Evolutionary conservation across 2,329 filamentous ascomycete genomes (phyloP), one percentile per base, ranked within the genome.

Genomic region (Fonsecaea pedrosoi): DNA sequence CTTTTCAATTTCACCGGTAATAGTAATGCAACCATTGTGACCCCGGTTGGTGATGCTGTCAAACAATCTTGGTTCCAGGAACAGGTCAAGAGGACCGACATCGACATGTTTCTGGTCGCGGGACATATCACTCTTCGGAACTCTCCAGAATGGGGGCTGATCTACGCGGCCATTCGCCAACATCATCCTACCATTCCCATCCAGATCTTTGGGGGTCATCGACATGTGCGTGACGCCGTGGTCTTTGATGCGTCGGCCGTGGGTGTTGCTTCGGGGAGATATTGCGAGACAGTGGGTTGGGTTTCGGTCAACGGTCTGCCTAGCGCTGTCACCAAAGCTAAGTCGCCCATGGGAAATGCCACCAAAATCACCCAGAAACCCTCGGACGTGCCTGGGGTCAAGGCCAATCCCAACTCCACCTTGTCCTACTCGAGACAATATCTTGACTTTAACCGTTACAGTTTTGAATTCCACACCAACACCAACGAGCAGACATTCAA

Each of bases 261-360:
- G 4, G 87, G 83, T 0, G 79, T 90, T 8, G 87, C 89, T 71
- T 86, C 87, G 2, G 87, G 86, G 5, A 82, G 86, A 60, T 90
- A 90, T 76, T 90, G 88, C 74, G 88, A 91, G 77, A 90, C 88
- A 1, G 79, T 90, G 0, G 88, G 88, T 30, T 91, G 87, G 85
- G 75, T 89, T 25, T 85, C 87, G n/a, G 84, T 90, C 78, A 84
- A 82, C 58, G 88, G 88, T 15, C 84, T 90, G 70, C 75, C 83
- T 60, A 79, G 77, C 0, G 76, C 75, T 32, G 66, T 69, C n/a
- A 72, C 70, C 7, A 57, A 63, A 21, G 70, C 70, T 12, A 69
- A 68, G 45, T 70, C 70, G 9, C 70, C 70, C 1, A 63, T 67
- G 54, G 70, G 70, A 25, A 54, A 34, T 30, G 70, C 57, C 18